Evolutionary conservation across 345 rosid genomes (phyloP).

Genomic region (Corymbia maculata): DNA sequence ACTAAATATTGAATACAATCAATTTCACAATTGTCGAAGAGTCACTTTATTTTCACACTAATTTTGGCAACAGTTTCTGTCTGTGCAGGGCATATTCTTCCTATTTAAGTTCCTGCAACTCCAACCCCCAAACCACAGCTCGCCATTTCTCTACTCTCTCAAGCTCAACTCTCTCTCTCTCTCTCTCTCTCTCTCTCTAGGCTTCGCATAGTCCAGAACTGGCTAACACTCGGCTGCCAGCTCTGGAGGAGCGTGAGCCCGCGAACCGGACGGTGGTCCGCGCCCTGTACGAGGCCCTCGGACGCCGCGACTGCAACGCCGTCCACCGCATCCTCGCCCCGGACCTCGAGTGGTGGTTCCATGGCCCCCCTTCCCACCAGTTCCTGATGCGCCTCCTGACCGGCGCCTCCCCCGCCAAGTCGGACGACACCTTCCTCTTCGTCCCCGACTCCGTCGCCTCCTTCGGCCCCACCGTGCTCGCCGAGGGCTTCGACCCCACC

Average conservation of each 20-base stretch:
- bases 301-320: constrained; percentile 49
- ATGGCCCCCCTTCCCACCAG: constrained; percentile 92
- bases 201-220: constrained; percentile 24
- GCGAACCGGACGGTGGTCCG: constrained; percentile 66
- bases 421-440: constrained; percentile 30
- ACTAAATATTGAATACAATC: neutral
- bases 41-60: neutral
- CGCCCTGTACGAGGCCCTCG: constrained; percentile 66
- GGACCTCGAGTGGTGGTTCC: constrained; percentile 96
- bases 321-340: constrained; percentile 59
- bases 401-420: constrained; percentile 27
- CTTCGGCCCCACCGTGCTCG: constrained; percentile 66
- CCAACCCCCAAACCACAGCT: neutral
- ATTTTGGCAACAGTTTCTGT: neutral
- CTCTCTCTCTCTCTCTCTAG: neutral
- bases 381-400: constrained; percentile 88
- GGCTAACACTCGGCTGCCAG: constrained; percentile 41
- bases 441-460: constrained; percentile 34
- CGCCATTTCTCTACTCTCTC: neutral
- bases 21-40: neutral
- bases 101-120: neutral
- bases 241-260: constrained; percentile 34
- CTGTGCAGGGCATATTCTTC: neutral
- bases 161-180: neutral
- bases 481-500: constrained; percentile 62